Evolutionary conservation across 1,139 yeast genomes (phyloP), one percentile per base, ranked within the genome.

Genomic region (Hyphopichia khmerensis): DNA sequence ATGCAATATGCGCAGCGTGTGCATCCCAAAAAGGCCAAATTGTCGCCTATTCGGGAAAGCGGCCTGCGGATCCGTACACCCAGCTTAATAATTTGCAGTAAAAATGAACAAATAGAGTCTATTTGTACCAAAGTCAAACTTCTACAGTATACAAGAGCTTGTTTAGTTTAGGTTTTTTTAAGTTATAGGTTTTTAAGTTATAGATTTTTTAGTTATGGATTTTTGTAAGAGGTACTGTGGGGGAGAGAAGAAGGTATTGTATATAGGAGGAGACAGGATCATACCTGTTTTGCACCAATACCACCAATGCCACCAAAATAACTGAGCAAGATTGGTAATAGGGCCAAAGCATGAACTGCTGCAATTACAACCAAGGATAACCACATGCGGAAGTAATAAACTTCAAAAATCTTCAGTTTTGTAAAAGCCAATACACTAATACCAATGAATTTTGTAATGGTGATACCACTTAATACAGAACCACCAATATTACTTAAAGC

Each of bases 371-470:
- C 85, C 48, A 93, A 71, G 1, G 89, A 72, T n/a, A 87, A 69
- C 98, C 98, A 93, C 97, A 93, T 90, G 47, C 96, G 67, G 72
- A 93, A 93, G 59, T 93, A 93, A 61, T 88, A 93, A 1, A 93
- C 80, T 50, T 90, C 95, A 60, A 91, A 93, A 30, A 93, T 91
- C 62, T 86, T 82, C 27, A 96, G 87, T 46, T 79, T 69, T 0
- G 98, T 88, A 58, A 90, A 90, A 5, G 95, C 96, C 37, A 93
- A 69, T 6, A 93, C 96, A 23, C 77, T 65, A 1, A 93, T 90
- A 1, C 99, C 99, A 49, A 93, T 83, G 34, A 91, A 65, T 59
- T 93, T 93, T 5, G 98, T 93, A 51, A 90, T 59, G 1, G 96
- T 87, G 42, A 93, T 91, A 2, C 99, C 99, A 16, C 89, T 85